Evolutionary conservation across 2,329 filamentous ascomycete species (phyloP).

Genomic region (Lachnellula hyalina): DNA sequence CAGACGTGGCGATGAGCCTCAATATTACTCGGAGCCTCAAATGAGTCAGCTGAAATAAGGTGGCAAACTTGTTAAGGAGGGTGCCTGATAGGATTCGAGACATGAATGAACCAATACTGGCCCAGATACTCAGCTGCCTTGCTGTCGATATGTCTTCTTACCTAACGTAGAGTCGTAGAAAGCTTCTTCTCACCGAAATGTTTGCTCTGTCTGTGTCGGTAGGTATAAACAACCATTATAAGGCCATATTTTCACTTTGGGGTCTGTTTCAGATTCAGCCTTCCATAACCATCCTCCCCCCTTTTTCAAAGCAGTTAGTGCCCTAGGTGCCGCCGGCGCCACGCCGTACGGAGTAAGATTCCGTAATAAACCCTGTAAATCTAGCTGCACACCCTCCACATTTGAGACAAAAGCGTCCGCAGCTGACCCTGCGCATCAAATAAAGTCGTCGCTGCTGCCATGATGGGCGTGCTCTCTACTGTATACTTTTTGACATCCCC

Average conservation of each 20-base stretch:
- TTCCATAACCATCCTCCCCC: neutral
- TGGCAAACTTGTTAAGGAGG: neutral
- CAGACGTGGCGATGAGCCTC: neutral
- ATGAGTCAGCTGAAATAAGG: neutral
- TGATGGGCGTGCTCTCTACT: neutral
- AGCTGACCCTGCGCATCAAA: constrained; percentile 2
- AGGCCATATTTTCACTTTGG: neutral
- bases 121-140: neutral
- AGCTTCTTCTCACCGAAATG: neutral
- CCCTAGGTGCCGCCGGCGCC: constrained; percentile 4
- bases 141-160: neutral
- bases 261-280: neutral
- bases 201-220: neutral
- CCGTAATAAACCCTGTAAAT: neutral
- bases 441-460: neutral
- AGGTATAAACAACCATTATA: neutral
- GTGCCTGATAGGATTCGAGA: neutral
- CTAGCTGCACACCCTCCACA: constrained; percentile 4
- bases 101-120: neutral
- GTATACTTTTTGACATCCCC: neutral
- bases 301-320: neutral
- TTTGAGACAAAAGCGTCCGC: constrained; percentile 8
- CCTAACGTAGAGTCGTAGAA: neutral
- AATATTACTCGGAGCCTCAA: neutral
- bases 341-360: constrained; percentile 10